phyloP scores from a whole-genome alignment of 345 rosid species.

The Ceriops zippeliana region DNA sequence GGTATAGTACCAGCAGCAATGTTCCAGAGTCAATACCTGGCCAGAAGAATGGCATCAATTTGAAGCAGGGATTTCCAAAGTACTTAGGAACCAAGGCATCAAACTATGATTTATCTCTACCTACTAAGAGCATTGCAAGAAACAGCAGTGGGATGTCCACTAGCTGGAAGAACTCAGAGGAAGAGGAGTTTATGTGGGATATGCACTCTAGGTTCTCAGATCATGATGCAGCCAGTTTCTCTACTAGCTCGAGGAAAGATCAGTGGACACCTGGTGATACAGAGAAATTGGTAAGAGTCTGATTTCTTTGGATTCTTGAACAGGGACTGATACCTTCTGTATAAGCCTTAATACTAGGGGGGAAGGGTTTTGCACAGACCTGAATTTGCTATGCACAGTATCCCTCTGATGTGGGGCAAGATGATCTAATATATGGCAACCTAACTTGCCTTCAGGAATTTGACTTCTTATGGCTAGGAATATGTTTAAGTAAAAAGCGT shows the following conservation, averaged over 20 bases:
- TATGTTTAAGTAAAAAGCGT: no score
- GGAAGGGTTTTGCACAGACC: neutral
- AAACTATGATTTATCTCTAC: constrained; percentile 36
- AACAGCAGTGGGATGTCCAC: constrained; percentile 43
- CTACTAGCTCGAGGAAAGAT: constrained; percentile 49
- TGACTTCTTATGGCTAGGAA: no score
- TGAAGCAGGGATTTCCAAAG: constrained; percentile 51
- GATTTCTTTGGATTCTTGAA: neutral
- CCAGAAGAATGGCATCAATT: constrained; percentile 58
- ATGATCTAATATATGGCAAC: neutral
- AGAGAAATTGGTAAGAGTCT: constrained; percentile 62
- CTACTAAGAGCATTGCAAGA: constrained; percentile 32
- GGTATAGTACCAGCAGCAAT: constrained; percentile 52
- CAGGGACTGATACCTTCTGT: neutral
- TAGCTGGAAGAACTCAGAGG: constrained; percentile 95
- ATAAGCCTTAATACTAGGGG: neutral
- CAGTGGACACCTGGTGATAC: constrained; percentile 48
- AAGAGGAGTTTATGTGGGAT: constrained; percentile 98
- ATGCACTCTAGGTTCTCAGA: constrained; percentile 67
- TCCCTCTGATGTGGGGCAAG: neutral
- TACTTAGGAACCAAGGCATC: constrained; percentile 44
- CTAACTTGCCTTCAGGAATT: neutral
- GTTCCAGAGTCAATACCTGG: constrained; percentile 47
- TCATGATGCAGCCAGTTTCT: constrained; percentile 42
- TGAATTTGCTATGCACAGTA: constrained; percentile 1